Base-by-base conservation (phyloP, 2,329 filamentous ascomycete species). In the Clarireedia sp. region DNA sequence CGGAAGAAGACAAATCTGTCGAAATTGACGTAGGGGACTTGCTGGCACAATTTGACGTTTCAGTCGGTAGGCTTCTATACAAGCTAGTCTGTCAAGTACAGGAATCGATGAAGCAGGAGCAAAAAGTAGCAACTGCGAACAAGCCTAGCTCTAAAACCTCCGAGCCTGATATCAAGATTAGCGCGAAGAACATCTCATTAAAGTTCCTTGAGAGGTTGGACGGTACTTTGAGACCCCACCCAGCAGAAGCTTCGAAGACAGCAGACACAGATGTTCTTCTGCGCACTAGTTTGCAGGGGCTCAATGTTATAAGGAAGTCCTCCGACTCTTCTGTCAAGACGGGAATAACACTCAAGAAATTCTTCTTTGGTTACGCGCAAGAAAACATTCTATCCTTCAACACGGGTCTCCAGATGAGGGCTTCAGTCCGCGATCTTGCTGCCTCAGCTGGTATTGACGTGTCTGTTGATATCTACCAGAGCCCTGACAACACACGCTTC, bases 371-470 rank as follows among this genome's bases (percentile, higher is more conserved):
- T 1, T 86, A 86, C 64, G 74, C 76, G 2, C 74, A 80, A 58
- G 81, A 80, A 40, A 78, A 83, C 54, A 84, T 87, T 37, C 59
- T 87, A 37, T 84, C 79, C 1, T 86, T 87, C 59, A 78, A 85
- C 60, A 74, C 76, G 40, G 74, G 73, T 17, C 71, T 76, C 37
- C 78, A 80, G 47, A 78, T 84, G 76, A 77, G 76, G 38, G 74
- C 78, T 26, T 86, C 82, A 2, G 74, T 82, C 2, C 74, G 76
- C 49, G 82, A 83, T 62, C 76, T 78, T 0, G 80, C 82, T 58
- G 75, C 81, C 1, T 74, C 78, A 1, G 71, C 75, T 5, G 82
- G 81, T 1, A 73, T 80, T 21, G 83, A 86, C 62, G 64, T 86
- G 9, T 78, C 77, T 1, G 66, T 83, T 41, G 79, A 77, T 56